phyloP scores from a whole-genome alignment of 768 basidiomycete species.

The Lactarius sanguifluus region DNA sequence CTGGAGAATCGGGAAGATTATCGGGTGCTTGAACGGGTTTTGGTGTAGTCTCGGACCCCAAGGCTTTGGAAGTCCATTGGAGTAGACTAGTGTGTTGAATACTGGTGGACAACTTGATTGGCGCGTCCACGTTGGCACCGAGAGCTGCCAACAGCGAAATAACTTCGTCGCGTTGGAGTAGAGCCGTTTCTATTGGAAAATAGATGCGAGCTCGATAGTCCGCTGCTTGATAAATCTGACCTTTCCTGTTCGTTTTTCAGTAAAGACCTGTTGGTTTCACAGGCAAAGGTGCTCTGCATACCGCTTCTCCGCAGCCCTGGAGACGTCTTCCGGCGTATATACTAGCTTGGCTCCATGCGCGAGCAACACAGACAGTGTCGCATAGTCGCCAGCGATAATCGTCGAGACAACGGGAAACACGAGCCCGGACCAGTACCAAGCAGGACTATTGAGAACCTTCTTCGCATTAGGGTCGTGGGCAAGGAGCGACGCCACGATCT shows the following conservation, averaged over 20 bases:
- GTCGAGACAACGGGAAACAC: constrained; percentile 36
- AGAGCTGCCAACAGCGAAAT: constrained; percentile 34
- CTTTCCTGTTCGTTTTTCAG: neutral
- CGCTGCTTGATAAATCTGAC: neutral
- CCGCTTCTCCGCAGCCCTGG: constrained; percentile 31
- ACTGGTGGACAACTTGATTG: neutral
- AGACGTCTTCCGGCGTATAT: constrained; percentile 33
- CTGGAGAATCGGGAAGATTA: constrained; percentile 2
- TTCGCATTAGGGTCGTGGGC: constrained; percentile 36
- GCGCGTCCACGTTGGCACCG: constrained; percentile 33
- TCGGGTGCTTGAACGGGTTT: neutral
- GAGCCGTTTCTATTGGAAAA: constrained; percentile 34
- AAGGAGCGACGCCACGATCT: constrained; percentile 34
- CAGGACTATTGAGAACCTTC: constrained; percentile 34
- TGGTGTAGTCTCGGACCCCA: neutral
- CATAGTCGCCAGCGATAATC: constrained; percentile 31
- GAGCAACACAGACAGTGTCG: constrained; percentile 35
- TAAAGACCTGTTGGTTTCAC: neutral
- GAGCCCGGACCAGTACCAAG: constrained; percentile 11
- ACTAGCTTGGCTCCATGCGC: constrained; percentile 35
- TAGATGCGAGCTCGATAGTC: constrained; percentile 6
- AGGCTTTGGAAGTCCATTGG: constrained; percentile 28
- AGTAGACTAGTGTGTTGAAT: constrained; percentile 24
- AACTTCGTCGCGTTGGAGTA: constrained; percentile 32
- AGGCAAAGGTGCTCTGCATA: constrained; percentile 4